Evolutionary conservation across 345 rosid genomes (phyloP).

Genomic region (Sisymbrium altissimum): DNA sequence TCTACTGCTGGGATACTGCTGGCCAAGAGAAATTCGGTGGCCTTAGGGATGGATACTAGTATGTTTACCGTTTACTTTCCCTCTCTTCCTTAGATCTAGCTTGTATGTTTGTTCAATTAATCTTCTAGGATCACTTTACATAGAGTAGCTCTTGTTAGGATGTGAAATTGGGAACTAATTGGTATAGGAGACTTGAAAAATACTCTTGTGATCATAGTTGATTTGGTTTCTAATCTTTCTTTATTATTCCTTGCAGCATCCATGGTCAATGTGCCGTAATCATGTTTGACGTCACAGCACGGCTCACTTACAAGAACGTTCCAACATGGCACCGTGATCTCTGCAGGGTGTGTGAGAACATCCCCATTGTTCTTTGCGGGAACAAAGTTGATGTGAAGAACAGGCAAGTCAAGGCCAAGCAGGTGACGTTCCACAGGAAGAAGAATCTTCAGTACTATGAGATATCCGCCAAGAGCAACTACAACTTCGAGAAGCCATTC

Average conservation of each 20-base stretch:
- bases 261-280: conserved; percentile 98
- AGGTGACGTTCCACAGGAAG: conserved; percentile 92
- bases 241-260: conserved; percentile 51
- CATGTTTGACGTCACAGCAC: conserved; percentile 96
- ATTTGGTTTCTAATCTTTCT: neutral
- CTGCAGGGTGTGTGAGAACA: conserved; percentile 71
- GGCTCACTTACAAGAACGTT: conserved; percentile 96
- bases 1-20: conserved; percentile 98
- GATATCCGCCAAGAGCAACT: conserved; percentile 92
- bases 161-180: too few relatives aligned
- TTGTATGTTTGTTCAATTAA: neutral
- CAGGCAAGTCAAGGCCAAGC: conserved; percentile 94
- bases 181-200: neutral
- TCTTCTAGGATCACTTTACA: too few relatives aligned
- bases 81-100: too few relatives aligned
- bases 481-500: conserved; percentile 92
- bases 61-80: conserved; percentile 12
- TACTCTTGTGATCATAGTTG: neutral
- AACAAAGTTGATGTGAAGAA: conserved; percentile 95
- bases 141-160: too few relatives aligned
- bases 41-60: conserved; percentile 96
- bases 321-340: conserved; percentile 99
- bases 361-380: conserved; percentile 88
- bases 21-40: conserved; percentile 98
- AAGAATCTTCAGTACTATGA: conserved; percentile 90